Percentiles rank a stretch among this genome's conserved stretches.
phyloP scores from a whole-genome alignment of 2,329 filamentous ascomycete genomes.

The Herpotrichia juniperi region DNA sequence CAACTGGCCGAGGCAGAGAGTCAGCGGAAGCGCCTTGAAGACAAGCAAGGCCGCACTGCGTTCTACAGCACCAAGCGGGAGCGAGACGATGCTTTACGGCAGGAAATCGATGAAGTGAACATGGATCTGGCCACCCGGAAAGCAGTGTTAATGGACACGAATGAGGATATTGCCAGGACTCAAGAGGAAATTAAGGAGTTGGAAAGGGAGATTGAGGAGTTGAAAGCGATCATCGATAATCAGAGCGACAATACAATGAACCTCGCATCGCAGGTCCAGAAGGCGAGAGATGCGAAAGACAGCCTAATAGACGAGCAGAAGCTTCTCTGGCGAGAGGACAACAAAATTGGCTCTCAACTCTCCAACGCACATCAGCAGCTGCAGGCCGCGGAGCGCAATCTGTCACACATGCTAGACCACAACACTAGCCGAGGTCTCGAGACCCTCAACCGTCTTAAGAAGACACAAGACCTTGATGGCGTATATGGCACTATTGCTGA shows the following conservation, averaged over 20 bases:
- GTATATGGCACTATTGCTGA: conserved; percentile 94
- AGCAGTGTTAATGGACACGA: conserved; percentile 81
- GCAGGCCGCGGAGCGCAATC: conserved; percentile 74
- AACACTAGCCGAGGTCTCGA: conserved; percentile 85
- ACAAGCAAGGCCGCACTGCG: conserved; percentile 87
- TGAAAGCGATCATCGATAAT: conserved; percentile 77
- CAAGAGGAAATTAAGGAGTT: conserved; percentile 73
- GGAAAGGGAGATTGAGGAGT: conserved; percentile 72
- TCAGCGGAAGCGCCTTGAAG: conserved; percentile 78
- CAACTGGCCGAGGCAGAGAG: conserved; percentile 79
- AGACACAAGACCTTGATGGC: conserved; percentile 78
- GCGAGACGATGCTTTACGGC: conserved; percentile 80
- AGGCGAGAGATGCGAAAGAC: conserved; percentile 79
- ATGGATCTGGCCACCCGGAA: conserved; percentile 79
- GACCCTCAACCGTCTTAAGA: conserved; percentile 83
- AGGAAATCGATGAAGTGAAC: conserved; percentile 81
- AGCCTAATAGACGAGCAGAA: conserved; percentile 85
- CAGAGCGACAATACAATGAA: conserved; percentile 76
- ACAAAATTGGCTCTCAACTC: conserved; percentile 80
- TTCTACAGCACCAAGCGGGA: conserved; percentile 89
- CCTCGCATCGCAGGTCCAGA: conserved; percentile 75
- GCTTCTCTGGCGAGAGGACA: conserved; percentile 85
- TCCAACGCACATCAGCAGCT: conserved; percentile 77
- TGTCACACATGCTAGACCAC: conserved; percentile 87
- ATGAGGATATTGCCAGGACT: conserved; percentile 79